Conservation (phyloP, 768 basidiomycete species). For the Clitopilus hobsonii region DNA sequence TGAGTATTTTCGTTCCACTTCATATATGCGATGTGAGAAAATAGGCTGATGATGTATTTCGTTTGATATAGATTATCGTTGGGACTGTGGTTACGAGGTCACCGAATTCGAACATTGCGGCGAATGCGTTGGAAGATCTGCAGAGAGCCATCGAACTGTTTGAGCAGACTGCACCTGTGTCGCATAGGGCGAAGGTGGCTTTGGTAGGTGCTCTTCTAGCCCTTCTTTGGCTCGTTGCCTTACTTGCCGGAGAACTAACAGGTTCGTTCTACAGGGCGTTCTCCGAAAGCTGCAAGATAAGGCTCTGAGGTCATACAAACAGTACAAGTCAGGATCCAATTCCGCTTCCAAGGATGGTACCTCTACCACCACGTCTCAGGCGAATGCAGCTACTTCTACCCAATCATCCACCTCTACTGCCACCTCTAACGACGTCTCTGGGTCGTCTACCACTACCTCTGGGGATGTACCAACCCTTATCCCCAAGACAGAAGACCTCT, state of each 20-base stretch:
- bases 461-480: too few relatives aligned
- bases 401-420: background rate
- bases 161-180: slow-evolving; percentile 37
- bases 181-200: slow-evolving; percentile 42
- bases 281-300: slow-evolving; percentile 42
- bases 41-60: background rate
- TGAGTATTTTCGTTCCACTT: slow-evolving; percentile 18
- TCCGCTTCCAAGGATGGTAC: background rate
- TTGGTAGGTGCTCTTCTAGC: slow-evolving; percentile 26
- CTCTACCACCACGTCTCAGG: too few relatives aligned
- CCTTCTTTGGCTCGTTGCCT: too few relatives aligned
- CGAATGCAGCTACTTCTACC: slow-evolving; percentile 1
- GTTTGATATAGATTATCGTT: slow-evolving; percentile 40
- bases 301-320: slow-evolving; percentile 30
- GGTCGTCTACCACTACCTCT: too few relatives aligned
- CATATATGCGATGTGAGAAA: too few relatives aligned
- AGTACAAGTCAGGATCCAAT: slow-evolving; percentile 14
- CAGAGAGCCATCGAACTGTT: slow-evolving; percentile 42
- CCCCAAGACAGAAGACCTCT: slow-evolving; percentile 30
- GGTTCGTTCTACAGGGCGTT: slow-evolving; percentile 37
- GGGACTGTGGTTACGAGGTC: slow-evolving; percentile 58
- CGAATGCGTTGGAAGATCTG: slow-evolving; percentile 45
- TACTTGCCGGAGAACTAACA: too few relatives aligned
- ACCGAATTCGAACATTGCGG: slow-evolving; percentile 44
- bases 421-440: too few relatives aligned